Percentiles rank a stretch among this genome's conserved stretches.
Conservation (phyloP, 345 rosid species). For the Salix udensis region DNA sequence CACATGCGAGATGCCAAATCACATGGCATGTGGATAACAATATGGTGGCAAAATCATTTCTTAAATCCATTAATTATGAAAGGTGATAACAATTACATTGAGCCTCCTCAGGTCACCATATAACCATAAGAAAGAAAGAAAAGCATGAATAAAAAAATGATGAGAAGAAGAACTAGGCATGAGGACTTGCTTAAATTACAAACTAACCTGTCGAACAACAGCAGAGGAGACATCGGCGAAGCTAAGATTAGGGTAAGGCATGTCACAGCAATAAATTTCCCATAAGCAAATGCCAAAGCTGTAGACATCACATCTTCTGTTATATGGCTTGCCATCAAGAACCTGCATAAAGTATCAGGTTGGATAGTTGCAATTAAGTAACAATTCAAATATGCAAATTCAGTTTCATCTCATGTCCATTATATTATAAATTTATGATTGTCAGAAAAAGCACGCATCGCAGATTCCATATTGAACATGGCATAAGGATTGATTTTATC, state of each 20-base stretch:
- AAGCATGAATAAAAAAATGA: background rate
- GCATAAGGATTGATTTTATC: background rate
- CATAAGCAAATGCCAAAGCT: slow-evolving; percentile 96
- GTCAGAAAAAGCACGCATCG: background rate
- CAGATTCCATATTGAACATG: background rate
- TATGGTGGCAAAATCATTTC: background rate
- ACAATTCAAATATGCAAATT: background rate
- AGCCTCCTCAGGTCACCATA: background rate
- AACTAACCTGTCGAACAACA: slow-evolving; percentile 75
- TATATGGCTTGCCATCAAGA: slow-evolving; percentile 87
- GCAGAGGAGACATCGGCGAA: slow-evolving; percentile 74
- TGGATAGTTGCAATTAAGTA: background rate
- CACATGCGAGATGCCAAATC: background rate
- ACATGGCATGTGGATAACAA: background rate
- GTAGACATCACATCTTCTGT: slow-evolving; percentile 89
- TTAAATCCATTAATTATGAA: background rate
- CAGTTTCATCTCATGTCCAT: background rate
- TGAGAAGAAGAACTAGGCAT: background rate
- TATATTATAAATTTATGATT: background rate
- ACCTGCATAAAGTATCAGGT: slow-evolving; percentile 41
- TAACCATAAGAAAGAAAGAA: background rate
- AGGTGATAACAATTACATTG: background rate
- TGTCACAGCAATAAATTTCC: slow-evolving; percentile 95
- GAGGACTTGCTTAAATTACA: background rate
- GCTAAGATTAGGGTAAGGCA: slow-evolving; percentile 89